Conservation (phyloP, 1,284 basidiomycete species). For the Sporisorium scitamineum region DNA sequence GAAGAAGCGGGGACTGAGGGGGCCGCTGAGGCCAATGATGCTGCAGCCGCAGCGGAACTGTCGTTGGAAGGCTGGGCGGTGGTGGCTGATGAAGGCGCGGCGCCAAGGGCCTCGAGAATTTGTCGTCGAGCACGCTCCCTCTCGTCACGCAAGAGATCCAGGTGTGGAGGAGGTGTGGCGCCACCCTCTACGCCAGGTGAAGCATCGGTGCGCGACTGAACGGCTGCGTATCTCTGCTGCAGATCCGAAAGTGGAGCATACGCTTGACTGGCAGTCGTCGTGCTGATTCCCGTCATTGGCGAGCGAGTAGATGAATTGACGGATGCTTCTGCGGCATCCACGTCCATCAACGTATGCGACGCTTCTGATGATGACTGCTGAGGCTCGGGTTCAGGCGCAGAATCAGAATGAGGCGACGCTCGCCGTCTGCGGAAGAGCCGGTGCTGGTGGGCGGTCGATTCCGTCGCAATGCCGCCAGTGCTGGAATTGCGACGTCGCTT, state of each 20-base stretch:
- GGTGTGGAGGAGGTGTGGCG: constrained; percentile 45
- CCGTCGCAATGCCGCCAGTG: constrained; percentile 1
- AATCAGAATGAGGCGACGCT: not conserved
- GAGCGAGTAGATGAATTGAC: not conserved
- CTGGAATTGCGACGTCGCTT: constrained; percentile 26
- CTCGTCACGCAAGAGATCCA: constrained; percentile 38
- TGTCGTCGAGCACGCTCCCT: constrained; percentile 43
- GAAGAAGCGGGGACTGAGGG: not conserved
- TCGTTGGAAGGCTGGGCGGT: not conserved
- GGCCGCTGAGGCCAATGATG: not conserved
- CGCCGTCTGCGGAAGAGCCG: constrained; percentile 22
- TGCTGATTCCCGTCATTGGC: not conserved
- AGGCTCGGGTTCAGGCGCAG: not conserved
- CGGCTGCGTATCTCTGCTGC: constrained; percentile 15
- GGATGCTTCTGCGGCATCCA: constrained; percentile 8
- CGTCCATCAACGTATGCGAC: constrained; percentile 13
- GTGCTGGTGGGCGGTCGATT: not conserved
- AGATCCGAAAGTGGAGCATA: constrained; percentile 3
- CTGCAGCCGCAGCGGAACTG: not conserved
- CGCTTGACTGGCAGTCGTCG: not conserved
- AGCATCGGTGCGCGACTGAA: constrained; percentile 7
- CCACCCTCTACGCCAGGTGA: constrained; percentile 12
- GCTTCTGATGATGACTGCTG: not conserved
- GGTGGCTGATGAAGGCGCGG: not conserved
- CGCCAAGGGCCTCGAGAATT: constrained; percentile 35